Conservation (phyloP, 805 yeast genomes). For the Isabelozyma pseudorhagii region DNA sequence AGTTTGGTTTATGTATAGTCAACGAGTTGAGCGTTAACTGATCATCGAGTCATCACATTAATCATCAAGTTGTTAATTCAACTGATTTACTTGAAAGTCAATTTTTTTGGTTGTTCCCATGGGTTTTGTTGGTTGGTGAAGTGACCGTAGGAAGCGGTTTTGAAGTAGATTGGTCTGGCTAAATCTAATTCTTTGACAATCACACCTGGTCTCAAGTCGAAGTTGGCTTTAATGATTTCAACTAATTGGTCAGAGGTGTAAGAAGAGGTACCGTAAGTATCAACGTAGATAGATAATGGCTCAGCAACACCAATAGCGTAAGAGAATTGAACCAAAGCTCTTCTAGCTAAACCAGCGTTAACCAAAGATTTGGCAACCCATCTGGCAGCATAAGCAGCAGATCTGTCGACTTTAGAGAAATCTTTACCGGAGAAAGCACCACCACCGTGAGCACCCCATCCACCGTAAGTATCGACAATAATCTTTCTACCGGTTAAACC, state of each 20-base stretch:
- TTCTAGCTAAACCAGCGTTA: slow-evolving; percentile 89
- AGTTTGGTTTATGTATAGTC: slow-evolving; percentile 9
- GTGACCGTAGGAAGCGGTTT: slow-evolving; percentile 99
- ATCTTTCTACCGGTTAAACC: slow-evolving; percentile 99
- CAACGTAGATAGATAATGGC: slow-evolving; percentile 96
- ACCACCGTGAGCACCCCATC: slow-evolving; percentile 99
- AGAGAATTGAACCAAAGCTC: slow-evolving; percentile 97
- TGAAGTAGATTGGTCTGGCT: slow-evolving; percentile 98
- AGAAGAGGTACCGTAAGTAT: slow-evolving; percentile 96
- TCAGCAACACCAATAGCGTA: slow-evolving; percentile 99
- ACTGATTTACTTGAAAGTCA: slow-evolving; percentile 32
- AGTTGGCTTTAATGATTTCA: slow-evolving; percentile 86
- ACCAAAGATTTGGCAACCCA: slow-evolving; percentile 99
- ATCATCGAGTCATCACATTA: slow-evolving; percentile 42
- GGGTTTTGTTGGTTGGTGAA: slow-evolving; percentile 98
- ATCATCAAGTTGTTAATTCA: slow-evolving; percentile 25
- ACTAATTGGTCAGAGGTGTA: slow-evolving; percentile 87
- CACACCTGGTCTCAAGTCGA: slow-evolving; percentile 99
- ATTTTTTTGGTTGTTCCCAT: slow-evolving; percentile 95
- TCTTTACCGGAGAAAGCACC: slow-evolving; percentile 99
- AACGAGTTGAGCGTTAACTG: slow-evolving; percentile 49
- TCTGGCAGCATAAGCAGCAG: slow-evolving; percentile 99
- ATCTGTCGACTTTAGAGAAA: slow-evolving; percentile 99
- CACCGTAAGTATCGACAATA: slow-evolving; percentile 99
- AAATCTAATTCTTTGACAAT: slow-evolving; percentile 94